These are phyloP conservation scores for Sphaerulina vaccinii DNA, from an alignment of 2,329 filamentous ascomycete genomes.

Conservation along the genomic window DNA sequence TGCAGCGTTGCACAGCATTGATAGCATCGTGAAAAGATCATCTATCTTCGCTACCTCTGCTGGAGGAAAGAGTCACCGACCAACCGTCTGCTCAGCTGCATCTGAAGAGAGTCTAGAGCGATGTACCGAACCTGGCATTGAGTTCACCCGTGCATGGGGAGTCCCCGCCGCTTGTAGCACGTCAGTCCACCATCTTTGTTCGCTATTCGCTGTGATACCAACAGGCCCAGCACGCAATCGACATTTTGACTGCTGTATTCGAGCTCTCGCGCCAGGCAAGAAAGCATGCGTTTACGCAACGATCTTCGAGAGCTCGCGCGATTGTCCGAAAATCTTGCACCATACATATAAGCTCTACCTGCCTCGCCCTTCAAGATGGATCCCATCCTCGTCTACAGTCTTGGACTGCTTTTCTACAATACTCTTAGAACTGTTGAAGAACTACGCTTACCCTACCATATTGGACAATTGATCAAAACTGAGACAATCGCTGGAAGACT, in stretches of 20 bases:
- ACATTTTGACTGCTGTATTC: conserved; percentile 10
- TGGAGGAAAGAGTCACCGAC: too few relatives aligned
- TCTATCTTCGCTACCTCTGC: too few relatives aligned
- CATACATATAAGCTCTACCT: conserved; percentile 18
- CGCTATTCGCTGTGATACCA: conserved; percentile 11
- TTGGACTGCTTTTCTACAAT: conserved; percentile 19
- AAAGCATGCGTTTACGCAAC: too few relatives aligned
- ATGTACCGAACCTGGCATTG: conserved; percentile 3
- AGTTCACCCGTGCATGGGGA: not conserved
- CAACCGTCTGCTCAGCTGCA: conserved; percentile 1
- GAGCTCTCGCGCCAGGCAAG: conserved; percentile 7
- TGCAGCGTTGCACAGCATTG: not conserved
- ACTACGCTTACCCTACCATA: conserved; percentile 18
- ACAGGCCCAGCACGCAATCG: conserved; percentile 7
- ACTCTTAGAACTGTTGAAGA: conserved; percentile 23
- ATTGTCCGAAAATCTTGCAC: conserved; percentile 15
- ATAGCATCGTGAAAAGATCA: too few relatives aligned
- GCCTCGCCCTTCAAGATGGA: conserved; percentile 17
- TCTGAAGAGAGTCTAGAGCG: not conserved
- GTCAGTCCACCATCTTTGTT: conserved; percentile 5
- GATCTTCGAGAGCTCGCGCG: conserved; percentile 6
- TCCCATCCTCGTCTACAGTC: conserved; percentile 17
- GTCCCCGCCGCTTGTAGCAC: conserved; percentile 4
- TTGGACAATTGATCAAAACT: conserved; percentile 37
- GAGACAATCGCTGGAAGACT: conserved; percentile 37